These are phyloP conservation scores for Botrytis sinoallii DNA, from an alignment of 2,329 filamentous ascomycete species.

Conservation along the genomic window DNA sequence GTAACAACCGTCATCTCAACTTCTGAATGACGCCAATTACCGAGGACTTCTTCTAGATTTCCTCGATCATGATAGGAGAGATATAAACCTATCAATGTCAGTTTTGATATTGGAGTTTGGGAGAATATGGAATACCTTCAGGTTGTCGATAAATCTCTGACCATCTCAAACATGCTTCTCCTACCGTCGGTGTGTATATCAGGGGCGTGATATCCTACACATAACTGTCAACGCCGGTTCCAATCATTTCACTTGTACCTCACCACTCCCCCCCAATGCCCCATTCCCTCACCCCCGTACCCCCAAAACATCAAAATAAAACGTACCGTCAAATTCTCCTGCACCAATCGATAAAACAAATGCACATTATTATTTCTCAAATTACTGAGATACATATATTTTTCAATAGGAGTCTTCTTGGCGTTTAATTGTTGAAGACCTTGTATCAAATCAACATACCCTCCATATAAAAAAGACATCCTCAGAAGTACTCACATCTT, in stretches of 20 bases:
- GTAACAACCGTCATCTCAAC: constrained; percentile 55
- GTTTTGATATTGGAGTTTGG: not conserved
- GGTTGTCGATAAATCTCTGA: constrained; percentile 71
- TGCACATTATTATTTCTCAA: constrained; percentile 34
- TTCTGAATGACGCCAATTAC: constrained; percentile 66
- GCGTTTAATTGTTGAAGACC: constrained; percentile 35
- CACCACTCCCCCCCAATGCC: not conserved
- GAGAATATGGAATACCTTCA: constrained; percentile 47
- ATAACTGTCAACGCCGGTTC: not conserved
- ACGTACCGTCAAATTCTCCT: constrained; percentile 33
- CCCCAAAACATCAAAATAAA: not conserved
- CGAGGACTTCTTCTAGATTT: constrained; percentile 60
- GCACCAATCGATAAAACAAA: constrained; percentile 35
- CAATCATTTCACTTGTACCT: no score
- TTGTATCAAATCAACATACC: constrained; percentile 16
- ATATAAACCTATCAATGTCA: constrained; percentile 51
- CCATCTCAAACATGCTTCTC: constrained; percentile 71
- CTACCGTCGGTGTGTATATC: constrained; percentile 62
- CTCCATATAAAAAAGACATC: not conserved
- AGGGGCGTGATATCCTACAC: constrained; percentile 47
- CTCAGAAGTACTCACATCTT: constrained; percentile 28
- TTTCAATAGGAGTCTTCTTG: constrained; percentile 35
- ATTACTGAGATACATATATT: constrained; percentile 36
- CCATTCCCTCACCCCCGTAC: no score
- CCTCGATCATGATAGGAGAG: constrained; percentile 67